Percentiles rank a stretch among this genome's conserved stretches.
Evolutionary conservation across 1,139 yeast genomes (phyloP).

Genomic region (Candida gigantensis): DNA sequence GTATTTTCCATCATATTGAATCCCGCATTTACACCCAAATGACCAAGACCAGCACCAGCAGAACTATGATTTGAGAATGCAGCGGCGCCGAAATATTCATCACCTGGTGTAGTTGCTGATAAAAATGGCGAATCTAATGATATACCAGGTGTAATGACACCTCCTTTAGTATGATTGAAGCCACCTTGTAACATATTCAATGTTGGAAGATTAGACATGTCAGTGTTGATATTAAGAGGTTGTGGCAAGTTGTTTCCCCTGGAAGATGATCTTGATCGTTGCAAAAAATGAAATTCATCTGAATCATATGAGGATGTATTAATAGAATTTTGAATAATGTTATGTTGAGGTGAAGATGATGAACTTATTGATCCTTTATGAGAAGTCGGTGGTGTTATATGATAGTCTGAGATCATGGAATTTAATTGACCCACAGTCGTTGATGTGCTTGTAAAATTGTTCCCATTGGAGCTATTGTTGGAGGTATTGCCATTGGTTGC

Average conservation of each 20-base stretch:
- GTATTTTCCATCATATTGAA: background rate
- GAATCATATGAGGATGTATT: conserved; percentile 14
- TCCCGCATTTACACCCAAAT: background rate
- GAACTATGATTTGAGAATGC: too few species aligned
- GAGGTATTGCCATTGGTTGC: background rate
- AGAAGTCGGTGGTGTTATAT: conserved; percentile 43
- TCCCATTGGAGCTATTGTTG: conserved; percentile 3
- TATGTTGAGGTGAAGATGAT: conserved; percentile 14
- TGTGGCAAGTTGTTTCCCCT: conserved; percentile 29
- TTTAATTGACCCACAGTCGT: conserved; percentile 21
- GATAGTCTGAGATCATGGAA: conserved; percentile 45
- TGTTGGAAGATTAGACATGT: conserved; percentile 32
- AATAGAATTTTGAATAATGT: conserved; percentile 3
- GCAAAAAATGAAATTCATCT: conserved; percentile 12
- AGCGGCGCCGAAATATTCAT: conserved; percentile 35
- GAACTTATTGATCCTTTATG: conserved; percentile 36
- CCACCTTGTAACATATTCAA: conserved; percentile 29
- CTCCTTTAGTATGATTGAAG: conserved; percentile 2
- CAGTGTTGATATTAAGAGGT: conserved; percentile 46
- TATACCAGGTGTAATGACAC: conserved; percentile 16
- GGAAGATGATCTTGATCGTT: conserved; percentile 28
- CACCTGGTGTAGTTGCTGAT: conserved; percentile 44
- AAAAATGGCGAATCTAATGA: conserved; percentile 47
- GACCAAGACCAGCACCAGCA: too few species aligned
- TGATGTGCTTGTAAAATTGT: conserved; percentile 8